Conservation (phyloP, 2,329 filamentous ascomycete species). For the Trichoderma afroharzianum region DNA sequence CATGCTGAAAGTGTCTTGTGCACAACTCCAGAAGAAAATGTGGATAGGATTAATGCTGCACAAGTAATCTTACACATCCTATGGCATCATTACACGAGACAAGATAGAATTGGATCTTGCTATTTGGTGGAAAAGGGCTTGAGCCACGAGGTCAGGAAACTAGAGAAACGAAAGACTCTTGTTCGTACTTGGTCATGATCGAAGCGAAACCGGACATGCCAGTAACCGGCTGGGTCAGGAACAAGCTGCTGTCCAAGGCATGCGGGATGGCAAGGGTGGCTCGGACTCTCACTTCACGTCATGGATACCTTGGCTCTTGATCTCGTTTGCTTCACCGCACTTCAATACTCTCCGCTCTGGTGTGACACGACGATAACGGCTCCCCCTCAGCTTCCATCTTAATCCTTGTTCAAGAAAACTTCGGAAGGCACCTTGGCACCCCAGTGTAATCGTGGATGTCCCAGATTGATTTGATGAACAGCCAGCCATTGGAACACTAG, state of each 20-base stretch:
- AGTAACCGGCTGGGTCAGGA: neutral
- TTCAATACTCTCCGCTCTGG: slow-evolving; percentile 11
- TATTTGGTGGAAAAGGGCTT: neutral
- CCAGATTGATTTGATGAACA: neutral
- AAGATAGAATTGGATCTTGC: neutral
- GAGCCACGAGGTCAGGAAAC: neutral
- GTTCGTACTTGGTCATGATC: neutral
- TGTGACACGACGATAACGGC: slow-evolving; percentile 8
- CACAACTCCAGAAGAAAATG: neutral
- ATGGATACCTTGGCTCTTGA: neutral
- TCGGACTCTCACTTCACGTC: neutral
- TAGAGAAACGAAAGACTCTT: no score
- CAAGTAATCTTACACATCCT: neutral
- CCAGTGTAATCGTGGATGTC: neutral
- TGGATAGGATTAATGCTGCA: neutral
- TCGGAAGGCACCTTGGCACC: neutral
- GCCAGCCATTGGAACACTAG: no score
- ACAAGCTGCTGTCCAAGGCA: neutral
- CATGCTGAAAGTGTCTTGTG: neutral
- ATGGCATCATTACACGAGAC: neutral
- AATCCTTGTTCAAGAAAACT: neutral
- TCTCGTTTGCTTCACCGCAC: slow-evolving; percentile 3
- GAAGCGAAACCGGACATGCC: neutral
- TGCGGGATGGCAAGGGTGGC: slow-evolving; percentile 6
- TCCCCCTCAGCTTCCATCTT: neutral